A percentile compares a stretch with the other conserved stretches of the same genome.
These are phyloP conservation scores for Didymella pomorum DNA, from an alignment of 2,329 filamentous ascomycete species.

Conservation along the genomic window DNA sequence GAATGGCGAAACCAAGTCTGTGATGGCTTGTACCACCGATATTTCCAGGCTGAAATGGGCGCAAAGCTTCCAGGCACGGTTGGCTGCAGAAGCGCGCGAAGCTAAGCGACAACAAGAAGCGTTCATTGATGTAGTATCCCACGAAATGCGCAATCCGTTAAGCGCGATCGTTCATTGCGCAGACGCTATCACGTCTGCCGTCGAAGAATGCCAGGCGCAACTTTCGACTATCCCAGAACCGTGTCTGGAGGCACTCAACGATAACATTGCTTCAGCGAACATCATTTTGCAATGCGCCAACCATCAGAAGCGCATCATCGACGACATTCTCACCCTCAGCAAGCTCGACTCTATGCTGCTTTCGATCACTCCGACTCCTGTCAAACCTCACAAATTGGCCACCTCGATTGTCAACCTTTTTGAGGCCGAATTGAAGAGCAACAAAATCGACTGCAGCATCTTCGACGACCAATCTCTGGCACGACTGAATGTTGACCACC, in stretches of 20 bases:
- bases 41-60: slow-evolving; percentile 52
- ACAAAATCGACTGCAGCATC: slow-evolving; percentile 41
- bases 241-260: slow-evolving; percentile 38
- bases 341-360: slow-evolving; percentile 57
- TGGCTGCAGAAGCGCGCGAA: slow-evolving; percentile 50
- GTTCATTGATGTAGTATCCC: slow-evolving; percentile 52
- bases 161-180: slow-evolving; percentile 56
- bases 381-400: slow-evolving; percentile 49
- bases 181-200: slow-evolving; percentile 51
- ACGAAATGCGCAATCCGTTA: slow-evolving; percentile 58
- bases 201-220: slow-evolving; percentile 42
- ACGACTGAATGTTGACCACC: slow-evolving; percentile 48
- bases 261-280: slow-evolving; percentile 48
- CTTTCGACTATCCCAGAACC: slow-evolving; percentile 33
- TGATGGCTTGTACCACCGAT: slow-evolving; percentile 52
- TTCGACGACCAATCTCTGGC: slow-evolving; percentile 50
- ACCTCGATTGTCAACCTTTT: slow-evolving; percentile 50
- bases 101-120: slow-evolving; percentile 51
- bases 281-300: slow-evolving; percentile 57
- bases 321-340: slow-evolving; percentile 57
- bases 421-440: slow-evolving; percentile 48
- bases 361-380: slow-evolving; percentile 53
- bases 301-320: slow-evolving; percentile 59
- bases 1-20: slow-evolving; percentile 39
- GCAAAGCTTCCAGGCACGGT: slow-evolving; percentile 48